Evolutionary conservation across 345 rosid genomes (phyloP).

Genomic region (Eucalyptus lansdowneana): DNA sequence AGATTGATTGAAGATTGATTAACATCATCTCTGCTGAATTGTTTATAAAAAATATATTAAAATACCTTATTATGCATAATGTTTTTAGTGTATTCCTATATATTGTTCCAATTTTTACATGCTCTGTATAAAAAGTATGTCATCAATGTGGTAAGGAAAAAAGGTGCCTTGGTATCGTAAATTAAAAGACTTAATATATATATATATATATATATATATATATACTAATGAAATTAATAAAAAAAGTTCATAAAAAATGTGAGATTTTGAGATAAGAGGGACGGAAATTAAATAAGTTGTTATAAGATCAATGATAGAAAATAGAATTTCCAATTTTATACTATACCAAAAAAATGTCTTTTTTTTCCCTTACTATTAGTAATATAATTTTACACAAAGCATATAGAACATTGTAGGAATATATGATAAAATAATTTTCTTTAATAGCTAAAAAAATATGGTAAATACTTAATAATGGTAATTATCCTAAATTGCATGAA

Average conservation of each 20-base stretch:
- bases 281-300: too few species aligned
- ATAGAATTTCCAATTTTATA: too few species aligned
- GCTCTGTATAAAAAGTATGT: neutral
- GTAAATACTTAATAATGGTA: neutral
- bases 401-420: rapidly evolving
- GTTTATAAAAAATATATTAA: too few species aligned
- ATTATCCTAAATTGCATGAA: neutral
- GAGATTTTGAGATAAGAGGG: neutral
- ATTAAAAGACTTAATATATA: neutral
- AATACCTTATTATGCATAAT: neutral
- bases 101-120: too few species aligned
- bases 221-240: neutral
- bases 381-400: neutral
- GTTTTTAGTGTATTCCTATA: neutral
- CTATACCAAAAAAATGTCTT: neutral
- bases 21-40: neutral
- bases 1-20: too few species aligned
- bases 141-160: neutral
- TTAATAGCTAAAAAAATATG: neutral
- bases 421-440: neutral
- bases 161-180: too few species aligned
- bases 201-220: too few species aligned
- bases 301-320: too few species aligned
- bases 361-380: neutral
- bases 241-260: too few species aligned